These are phyloP conservation scores for Magnusiomyces tetraspermus DNA, from an alignment of 1,139 yeast genomes.

Conservation along the genomic window DNA sequence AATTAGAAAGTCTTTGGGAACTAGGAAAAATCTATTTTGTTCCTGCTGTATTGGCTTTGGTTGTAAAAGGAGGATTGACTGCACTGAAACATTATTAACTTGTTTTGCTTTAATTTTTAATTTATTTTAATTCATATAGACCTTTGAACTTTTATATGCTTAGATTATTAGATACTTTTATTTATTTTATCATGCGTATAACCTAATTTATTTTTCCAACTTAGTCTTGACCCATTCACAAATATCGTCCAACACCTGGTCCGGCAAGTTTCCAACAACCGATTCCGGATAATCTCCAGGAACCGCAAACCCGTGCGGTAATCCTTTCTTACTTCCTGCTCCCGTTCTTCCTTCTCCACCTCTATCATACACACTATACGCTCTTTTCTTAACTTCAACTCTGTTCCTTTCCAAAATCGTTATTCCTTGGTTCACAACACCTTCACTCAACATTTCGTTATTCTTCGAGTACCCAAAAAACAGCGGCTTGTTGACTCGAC, in stretches of 20 bases:
- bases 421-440: slow-evolving; percentile 20
- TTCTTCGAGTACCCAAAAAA: slow-evolving; percentile 30
- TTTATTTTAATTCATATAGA: too few relatives aligned
- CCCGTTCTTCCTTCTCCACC: slow-evolving; percentile 9
- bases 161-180: too few relatives aligned
- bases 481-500: slow-evolving; percentile 26
- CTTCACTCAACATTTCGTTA: slow-evolving; percentile 26
- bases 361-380: slow-evolving; percentile 19
- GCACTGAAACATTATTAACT: too few relatives aligned
- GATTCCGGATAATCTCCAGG: slow-evolving; percentile 33
- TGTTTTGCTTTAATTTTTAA: too few relatives aligned
- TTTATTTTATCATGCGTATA: too few relatives aligned
- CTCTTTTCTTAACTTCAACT: slow-evolving; percentile 21
- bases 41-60: slow-evolving; percentile 9
- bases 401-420: slow-evolving; percentile 19
- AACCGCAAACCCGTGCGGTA: slow-evolving; percentile 38
- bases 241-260: slow-evolving; percentile 21
- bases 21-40: too few relatives aligned
- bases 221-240: slow-evolving; percentile 19
- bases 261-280: slow-evolving; percentile 29
- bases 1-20: too few relatives aligned
- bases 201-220: background rate
- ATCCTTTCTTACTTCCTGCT: background rate
- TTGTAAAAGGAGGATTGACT: slow-evolving; percentile 8
- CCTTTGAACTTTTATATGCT: too few relatives aligned